phyloP scores from a whole-genome alignment of 169 alveolate species.

The Theileria sp. region DNA sequence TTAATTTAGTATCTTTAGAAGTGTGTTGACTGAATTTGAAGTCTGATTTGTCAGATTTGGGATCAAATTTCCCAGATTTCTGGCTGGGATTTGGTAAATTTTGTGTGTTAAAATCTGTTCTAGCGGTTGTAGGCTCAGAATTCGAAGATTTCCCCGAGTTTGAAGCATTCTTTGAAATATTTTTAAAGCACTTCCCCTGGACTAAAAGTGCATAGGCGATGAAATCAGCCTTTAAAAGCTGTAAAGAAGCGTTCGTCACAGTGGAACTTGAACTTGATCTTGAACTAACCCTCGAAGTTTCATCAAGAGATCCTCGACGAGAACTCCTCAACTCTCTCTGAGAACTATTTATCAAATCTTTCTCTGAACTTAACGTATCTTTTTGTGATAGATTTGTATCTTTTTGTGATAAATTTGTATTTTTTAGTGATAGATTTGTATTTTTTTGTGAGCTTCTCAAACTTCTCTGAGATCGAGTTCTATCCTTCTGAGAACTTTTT shows the following conservation, averaged over 20 bases:
- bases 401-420: no score
- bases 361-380: no score
- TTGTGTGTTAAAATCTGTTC: not conserved
- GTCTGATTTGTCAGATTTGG: not conserved
- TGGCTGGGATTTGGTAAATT: not conserved
- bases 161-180: not conserved
- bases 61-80: not conserved
- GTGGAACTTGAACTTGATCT: not conserved
- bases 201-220: not conserved
- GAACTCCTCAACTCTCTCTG: no score
- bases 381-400: no score
- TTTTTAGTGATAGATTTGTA: no score
- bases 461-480: no score
- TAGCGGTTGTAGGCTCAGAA: not conserved
- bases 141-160: not conserved
- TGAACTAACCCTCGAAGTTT: not conserved
- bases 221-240: constrained; percentile 20
- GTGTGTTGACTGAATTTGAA: no score
- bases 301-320: no score
- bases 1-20: not conserved
- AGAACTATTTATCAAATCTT: no score
- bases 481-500: no score
- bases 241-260: not conserved
- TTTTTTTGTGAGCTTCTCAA: no score
- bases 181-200: not conserved